These are phyloP conservation scores for Angophora floribunda DNA, from an alignment of 345 rosid genomes.

Conservation along the genomic window DNA sequence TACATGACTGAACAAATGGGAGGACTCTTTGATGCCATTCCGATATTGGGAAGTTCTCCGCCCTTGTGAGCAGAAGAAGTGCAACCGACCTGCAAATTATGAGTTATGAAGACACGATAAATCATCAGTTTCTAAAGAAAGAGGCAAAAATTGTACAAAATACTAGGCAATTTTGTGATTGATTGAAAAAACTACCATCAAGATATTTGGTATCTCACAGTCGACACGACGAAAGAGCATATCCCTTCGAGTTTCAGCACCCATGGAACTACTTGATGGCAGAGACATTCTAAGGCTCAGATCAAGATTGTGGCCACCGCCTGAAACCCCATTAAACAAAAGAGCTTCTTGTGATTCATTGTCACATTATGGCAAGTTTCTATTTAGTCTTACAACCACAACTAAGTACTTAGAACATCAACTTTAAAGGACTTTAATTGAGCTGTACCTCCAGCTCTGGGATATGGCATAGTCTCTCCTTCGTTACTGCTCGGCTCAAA, in stretches of 20 bases:
- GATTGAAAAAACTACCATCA: neutral
- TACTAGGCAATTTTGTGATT: neutral
- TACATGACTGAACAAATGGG: constrained; percentile 10
- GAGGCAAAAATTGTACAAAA: neutral
- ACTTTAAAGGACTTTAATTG: neutral
- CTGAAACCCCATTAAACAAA: constrained; percentile 6
- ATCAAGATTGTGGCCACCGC: constrained; percentile 33
- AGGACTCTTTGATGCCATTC: constrained; percentile 8
- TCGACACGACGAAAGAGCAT: neutral
- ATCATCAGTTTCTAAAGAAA: neutral
- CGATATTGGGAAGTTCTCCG: neutral
- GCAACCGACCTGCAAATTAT: constrained; percentile 13
- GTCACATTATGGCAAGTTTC: neutral
- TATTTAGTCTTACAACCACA: neutral
- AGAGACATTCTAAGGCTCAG: constrained; percentile 46
- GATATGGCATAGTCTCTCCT: constrained; percentile 8
- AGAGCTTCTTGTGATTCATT: neutral
- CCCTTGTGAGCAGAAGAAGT: constrained; percentile 4
- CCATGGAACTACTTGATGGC: constrained; percentile 7
- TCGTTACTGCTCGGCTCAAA: constrained; percentile 31
- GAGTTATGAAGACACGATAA: neutral
- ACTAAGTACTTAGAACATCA: neutral
- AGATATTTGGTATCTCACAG: constrained; percentile 8
- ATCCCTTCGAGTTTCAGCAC: neutral
- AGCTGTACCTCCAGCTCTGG: constrained; percentile 20